Evolutionary conservation across 805 yeast genomes (phyloP).

Genomic region (Yarrowia sp.): DNA sequence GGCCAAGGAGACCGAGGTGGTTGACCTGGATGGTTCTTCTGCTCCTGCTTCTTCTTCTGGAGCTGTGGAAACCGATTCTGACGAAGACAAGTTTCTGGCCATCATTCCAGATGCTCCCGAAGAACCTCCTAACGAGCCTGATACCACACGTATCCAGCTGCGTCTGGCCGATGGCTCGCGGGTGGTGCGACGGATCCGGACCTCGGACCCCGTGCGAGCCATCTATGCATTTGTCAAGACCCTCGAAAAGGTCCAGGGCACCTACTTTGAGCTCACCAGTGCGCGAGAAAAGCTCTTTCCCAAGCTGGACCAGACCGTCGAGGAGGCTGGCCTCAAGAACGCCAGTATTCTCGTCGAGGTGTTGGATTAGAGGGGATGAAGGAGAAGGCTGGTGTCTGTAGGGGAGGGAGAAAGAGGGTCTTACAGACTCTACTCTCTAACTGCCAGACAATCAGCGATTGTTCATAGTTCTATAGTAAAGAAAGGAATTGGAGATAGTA

Average conservation of each 20-base stretch:
- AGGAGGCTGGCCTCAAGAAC: conserved; percentile 74
- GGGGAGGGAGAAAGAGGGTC: too few species aligned
- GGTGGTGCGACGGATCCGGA: conserved; percentile 62
- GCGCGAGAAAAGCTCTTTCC: conserved; percentile 58
- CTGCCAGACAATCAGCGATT: not conserved
- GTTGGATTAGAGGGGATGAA: conserved; percentile 30
- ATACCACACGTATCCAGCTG: conserved; percentile 78
- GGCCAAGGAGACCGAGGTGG: conserved; percentile 30
- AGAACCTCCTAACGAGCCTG: conserved; percentile 61
- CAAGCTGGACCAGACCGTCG: conserved; percentile 55
- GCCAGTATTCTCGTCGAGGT: conserved; percentile 73
- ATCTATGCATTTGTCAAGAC: conserved; percentile 68
- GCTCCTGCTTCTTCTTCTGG: not conserved
- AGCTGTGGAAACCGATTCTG: conserved; percentile 36
- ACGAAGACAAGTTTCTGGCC: conserved; percentile 46
- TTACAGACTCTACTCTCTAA: too few species aligned
- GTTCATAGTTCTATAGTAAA: not conserved
- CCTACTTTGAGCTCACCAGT: conserved; percentile 54
- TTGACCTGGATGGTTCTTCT: not conserved
- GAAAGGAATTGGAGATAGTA: too few species aligned
- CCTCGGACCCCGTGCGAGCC: conserved; percentile 53
- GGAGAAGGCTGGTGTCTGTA: not conserved
- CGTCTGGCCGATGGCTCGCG: conserved; percentile 85
- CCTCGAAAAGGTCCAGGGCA: conserved; percentile 43
- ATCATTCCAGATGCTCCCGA: conserved; percentile 51